Conservation (phyloP, 495 filamentous ascomycete species). For the Penicillium longicatenatum region DNA sequence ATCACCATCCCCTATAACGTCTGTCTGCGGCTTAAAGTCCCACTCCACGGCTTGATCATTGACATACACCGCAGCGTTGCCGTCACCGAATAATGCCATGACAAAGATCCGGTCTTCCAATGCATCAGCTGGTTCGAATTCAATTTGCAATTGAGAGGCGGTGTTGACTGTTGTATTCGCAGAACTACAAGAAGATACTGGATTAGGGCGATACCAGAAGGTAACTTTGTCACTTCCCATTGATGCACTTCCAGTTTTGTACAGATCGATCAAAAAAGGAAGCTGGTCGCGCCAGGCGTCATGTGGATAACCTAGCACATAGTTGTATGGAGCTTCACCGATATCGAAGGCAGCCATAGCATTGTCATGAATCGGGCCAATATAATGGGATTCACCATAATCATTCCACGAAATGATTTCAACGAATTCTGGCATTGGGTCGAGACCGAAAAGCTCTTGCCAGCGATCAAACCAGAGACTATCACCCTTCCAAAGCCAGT, state of each 20-base stretch:
- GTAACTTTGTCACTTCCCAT: slow-evolving; percentile 51
- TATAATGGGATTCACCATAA: slow-evolving; percentile 75
- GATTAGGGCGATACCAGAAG: slow-evolving; percentile 65
- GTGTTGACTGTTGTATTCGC: slow-evolving; percentile 32
- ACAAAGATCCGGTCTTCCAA: not conserved
- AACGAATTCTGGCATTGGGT: slow-evolving; percentile 58
- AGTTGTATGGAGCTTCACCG: slow-evolving; percentile 50
- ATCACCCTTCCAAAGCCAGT: slow-evolving; percentile 73
- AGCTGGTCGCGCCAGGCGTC: slow-evolving; percentile 58
- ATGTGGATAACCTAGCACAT: slow-evolving; percentile 55
- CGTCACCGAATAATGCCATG: not conserved
- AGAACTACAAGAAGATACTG: slow-evolving; percentile 35
- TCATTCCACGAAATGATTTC: slow-evolving; percentile 69
- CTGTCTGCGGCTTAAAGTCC: slow-evolving; percentile 44
- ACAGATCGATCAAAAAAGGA: slow-evolving; percentile 64
- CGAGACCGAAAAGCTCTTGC: slow-evolving; percentile 66
- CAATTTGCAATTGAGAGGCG: slow-evolving; percentile 12
- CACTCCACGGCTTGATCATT: slow-evolving; percentile 18
- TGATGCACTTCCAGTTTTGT: slow-evolving; percentile 53
- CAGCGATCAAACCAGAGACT: slow-evolving; percentile 75
- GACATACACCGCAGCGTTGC: not conserved
- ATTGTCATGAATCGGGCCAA: slow-evolving; percentile 53
- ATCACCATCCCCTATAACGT: too few relatives aligned
- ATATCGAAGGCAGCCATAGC: slow-evolving; percentile 41
- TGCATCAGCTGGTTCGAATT: slow-evolving; percentile 12